These are phyloP conservation scores for Ambrosia artemisiifolia DNA, from an alignment of 129 eudicot genomes.

Conservation along the genomic window DNA sequence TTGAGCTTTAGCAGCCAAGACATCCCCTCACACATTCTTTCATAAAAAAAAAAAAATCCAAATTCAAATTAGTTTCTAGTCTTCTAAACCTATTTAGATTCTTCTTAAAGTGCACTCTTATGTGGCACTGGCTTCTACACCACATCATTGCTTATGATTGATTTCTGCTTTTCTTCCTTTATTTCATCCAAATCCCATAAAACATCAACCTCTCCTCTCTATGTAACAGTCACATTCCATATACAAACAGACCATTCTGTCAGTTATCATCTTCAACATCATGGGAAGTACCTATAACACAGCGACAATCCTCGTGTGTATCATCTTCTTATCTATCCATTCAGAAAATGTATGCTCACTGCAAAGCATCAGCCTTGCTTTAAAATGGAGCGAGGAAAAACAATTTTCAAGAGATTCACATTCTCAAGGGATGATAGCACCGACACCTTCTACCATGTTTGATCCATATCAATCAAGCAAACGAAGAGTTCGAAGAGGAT, in stretches of 20 bases:
- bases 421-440: slow-evolving; percentile 45
- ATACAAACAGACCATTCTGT: slow-evolving; percentile 9
- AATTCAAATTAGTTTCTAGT: slow-evolving; percentile 23
- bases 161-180: slow-evolving; percentile 49
- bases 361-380: slow-evolving; percentile 46
- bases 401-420: slow-evolving; percentile 31
- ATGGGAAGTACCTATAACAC: slow-evolving; percentile 38
- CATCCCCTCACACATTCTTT: slow-evolving; percentile 19
- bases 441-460: slow-evolving; percentile 50
- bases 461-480: slow-evolving; percentile 62
- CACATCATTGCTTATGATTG: slow-evolving; percentile 41
- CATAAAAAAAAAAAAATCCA: slow-evolving; percentile 7
- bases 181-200: slow-evolving; percentile 48
- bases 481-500: slow-evolving; percentile 62
- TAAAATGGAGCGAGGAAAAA: slow-evolving; percentile 32
- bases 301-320: slow-evolving; percentile 34
- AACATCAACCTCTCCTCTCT: slow-evolving; percentile 22
- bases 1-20: slow-evolving; percentile 37
- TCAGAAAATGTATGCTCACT: slow-evolving; percentile 41
- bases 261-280: slow-evolving; percentile 7
- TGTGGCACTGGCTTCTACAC: slow-evolving; percentile 21
- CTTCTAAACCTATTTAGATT: slow-evolving; percentile 60
- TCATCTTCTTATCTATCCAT: slow-evolving; percentile 41
- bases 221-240: slow-evolving; percentile 19
- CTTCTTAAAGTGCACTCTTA: slow-evolving; percentile 38